phyloP scores from a whole-genome alignment of 1,284 basidiomycete genomes.

The Polyporus tsugae region DNA sequence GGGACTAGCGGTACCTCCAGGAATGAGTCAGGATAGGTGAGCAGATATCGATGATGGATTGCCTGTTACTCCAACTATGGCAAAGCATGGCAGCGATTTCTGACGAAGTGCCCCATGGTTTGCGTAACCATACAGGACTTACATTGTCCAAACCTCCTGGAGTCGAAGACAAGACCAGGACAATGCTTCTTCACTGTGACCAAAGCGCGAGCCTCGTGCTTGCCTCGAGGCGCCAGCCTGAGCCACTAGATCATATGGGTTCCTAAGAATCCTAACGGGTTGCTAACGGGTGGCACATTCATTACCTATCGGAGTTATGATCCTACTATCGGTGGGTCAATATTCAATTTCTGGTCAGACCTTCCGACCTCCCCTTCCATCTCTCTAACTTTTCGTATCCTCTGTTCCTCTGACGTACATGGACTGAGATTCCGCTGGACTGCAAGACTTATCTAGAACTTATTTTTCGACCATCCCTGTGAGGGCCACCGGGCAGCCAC shows the following conservation, averaged over 20 bases:
- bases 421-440: not conserved
- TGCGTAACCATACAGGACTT: not conserved
- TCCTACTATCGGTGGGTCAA: not conserved
- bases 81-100: not conserved
- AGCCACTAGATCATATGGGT: not conserved
- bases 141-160: not conserved
- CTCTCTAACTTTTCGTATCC: not conserved
- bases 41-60: not conserved
- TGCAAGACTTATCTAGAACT: not conserved
- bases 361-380: not conserved
- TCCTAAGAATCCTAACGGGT: not conserved
- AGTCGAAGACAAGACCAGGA: not conserved
- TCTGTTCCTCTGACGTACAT: not conserved
- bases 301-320: not conserved
- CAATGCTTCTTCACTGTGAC: not conserved
- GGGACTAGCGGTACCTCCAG: too few species aligned
- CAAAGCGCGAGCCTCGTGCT: not conserved
- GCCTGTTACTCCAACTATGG: not conserved
- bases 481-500: not conserved
- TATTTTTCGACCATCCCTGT: not conserved
- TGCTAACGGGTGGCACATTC: not conserved
- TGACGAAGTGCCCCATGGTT: not conserved
- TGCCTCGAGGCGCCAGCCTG: constrained; percentile 1
- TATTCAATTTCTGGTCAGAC: not conserved
- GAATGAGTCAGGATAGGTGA: not conserved